Base-by-base conservation (phyloP, 345 rosid genomes). In the Citrus trifoliata region DNA sequence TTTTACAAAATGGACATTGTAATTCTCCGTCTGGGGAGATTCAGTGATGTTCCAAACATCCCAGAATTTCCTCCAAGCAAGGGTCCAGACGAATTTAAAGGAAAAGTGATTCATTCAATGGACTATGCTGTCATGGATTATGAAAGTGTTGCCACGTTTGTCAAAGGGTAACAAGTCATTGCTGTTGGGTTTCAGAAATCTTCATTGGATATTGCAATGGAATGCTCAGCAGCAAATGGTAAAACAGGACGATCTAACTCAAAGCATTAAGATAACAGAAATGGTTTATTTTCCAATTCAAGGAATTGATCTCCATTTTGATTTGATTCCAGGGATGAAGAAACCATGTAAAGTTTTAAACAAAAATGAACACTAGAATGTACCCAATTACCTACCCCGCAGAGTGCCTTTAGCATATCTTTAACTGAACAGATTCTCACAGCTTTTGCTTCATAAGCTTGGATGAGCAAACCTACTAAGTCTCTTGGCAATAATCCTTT, bases 401-500 rank as follows among this genome's bases (percentile, higher is more conserved):
- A 83, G 87, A 7, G 37, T 88, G 14, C 79, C 87, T 33, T 10
- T 81, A 0, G 70, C 78, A 1, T 46, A 30, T 59, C 25, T 86
- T 48, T 88, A 88, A 51, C 70, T 85, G 14, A 89, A 64, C 33
- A 83, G 89, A 4, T 85, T 88, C 81, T 59, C 88, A 0, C 87
- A 89, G 83, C 42, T 85, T 88, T 53, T 85, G 60, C 74, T 88
- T 72, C 93, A 86, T 60, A 89, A 88, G 51, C 93, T 88, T 19
- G 80, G 87, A 18, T 84, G 88, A 78, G 81, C 87, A 5, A 16
- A 83, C 35, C 76, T 85, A 1, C 77, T 35, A 51, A 37, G 62
- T n/a, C 76, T 85, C 14, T 35, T 81, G 53, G 85, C 89, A 14
- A 81, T 80, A 6, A n/a, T 82, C 68, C 87, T 86, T 33, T 48